Base-by-base conservation (phyloP, 2,329 filamentous ascomycete genomes). In the Thermoascus crustaceus region DNA sequence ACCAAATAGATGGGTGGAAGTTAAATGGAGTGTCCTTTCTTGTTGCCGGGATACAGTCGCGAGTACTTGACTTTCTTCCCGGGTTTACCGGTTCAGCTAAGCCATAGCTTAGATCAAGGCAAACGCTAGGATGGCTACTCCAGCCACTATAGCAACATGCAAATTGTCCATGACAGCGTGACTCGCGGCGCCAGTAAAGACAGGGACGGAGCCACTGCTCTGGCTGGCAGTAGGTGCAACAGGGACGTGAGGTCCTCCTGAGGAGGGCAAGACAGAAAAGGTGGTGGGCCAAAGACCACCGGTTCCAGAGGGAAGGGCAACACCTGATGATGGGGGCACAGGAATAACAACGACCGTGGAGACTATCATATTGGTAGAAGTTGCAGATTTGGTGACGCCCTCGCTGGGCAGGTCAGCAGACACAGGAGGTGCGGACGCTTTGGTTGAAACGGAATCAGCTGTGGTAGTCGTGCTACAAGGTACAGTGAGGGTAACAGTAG, bases 401-500 rank as follows among this genome's bases (percentile, higher is more conserved):
- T n/a, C n/a, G n/a, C n/a, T n/a, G n/a, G n/a, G n/a, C n/a, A n/a
- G n/a, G n/a, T n/a, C n/a, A n/a, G n/a, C n/a, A n/a, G n/a, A n/a
- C n/a, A n/a, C n/a, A n/a, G n/a, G n/a, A n/a, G n/a, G n/a, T n/a
- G n/a, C n/a, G n/a, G n/a, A n/a, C n/a, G n/a, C n/a, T n/a, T n/a
- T n/a, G n/a, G n/a, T n/a, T n/a, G 40, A 42, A 10, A 35, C 35
- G 3, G 39, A 23, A 23, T 32, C 17, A 8, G 26, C 20, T 10
- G 41, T 37, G n/a, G 42, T 43, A 10, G 44, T 34, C 11, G 40
- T 39, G 11, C n/a, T n/a, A n/a, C n/a, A n/a, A n/a, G 53, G 55
- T 18, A 55, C 35, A 19, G 57, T 61, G 19, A 61, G 51, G 18
- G 57, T 58, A 29, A 63, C 60, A 2, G 58, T 60, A 3, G 60